Percentiles rank a stretch among this genome's conserved stretches.
Conservation (phyloP, 2,329 filamentous ascomycete species). For the Aspergillus uvarum region DNA sequence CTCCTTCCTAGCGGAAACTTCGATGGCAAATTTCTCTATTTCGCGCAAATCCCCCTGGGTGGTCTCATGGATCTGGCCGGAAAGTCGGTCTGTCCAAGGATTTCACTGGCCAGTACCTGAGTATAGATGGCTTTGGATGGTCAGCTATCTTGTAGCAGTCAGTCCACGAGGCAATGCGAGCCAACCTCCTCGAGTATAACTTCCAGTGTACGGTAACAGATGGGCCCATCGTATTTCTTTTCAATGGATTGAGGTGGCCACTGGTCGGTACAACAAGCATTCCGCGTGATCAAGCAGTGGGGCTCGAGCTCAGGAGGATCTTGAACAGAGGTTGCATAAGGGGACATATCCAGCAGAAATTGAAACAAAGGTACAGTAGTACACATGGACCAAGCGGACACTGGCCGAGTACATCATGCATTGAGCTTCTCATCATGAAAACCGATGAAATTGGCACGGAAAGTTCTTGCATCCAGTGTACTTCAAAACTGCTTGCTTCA, state of each 20-base stretch:
- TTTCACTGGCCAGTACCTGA: background rate
- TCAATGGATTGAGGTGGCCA: background rate
- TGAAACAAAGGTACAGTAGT: background rate
- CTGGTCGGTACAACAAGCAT: background rate
- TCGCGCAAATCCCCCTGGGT: background rate
- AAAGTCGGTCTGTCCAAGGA: background rate
- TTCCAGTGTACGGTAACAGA: too few species aligned
- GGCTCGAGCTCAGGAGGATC: background rate
- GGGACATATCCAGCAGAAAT: background rate
- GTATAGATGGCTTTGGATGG: background rate
- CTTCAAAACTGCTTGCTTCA: too few species aligned
- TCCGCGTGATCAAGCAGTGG: background rate
- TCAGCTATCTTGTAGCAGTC: background rate
- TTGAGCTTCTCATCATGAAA: too few species aligned
- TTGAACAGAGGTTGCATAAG: too few species aligned
- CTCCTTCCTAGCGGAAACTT: background rate
- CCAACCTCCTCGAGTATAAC: too few species aligned
- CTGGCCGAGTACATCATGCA: too few species aligned
- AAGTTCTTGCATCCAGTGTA: too few species aligned
- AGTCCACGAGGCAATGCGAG: too few species aligned
- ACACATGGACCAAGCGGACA: too few species aligned
- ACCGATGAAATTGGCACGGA: too few species aligned
- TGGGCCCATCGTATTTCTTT: too few species aligned
- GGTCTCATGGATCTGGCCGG: background rate
- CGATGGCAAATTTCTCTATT: conserved; percentile 1